phyloP scores from a whole-genome alignment of 1,284 basidiomycete genomes.

The Vanrija sp. region DNA sequence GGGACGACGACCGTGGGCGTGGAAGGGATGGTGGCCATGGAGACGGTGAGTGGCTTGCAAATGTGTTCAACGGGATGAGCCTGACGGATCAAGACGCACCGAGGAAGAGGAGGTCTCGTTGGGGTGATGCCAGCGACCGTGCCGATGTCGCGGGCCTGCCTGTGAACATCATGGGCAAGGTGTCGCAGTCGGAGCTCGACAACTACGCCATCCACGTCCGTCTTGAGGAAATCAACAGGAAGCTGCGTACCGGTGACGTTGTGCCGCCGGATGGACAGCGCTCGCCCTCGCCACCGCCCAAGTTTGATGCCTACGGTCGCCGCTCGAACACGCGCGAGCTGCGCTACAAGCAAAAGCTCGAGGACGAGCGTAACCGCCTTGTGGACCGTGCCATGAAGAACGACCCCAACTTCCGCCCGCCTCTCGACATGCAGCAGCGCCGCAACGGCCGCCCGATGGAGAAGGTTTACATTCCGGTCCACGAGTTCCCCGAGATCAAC shows the following conservation, averaged over 20 bases:
- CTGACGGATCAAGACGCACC: slow-evolving; percentile 63
- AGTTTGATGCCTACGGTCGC: slow-evolving; percentile 93
- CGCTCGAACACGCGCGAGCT: slow-evolving; percentile 98
- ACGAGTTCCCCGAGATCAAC: slow-evolving; percentile 99
- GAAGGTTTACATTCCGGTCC: slow-evolving; percentile 98
- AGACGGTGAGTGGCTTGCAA: slow-evolving; percentile 32
- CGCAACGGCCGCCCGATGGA: slow-evolving; percentile 86
- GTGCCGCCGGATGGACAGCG: slow-evolving; percentile 93
- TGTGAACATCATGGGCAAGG: slow-evolving; percentile 85
- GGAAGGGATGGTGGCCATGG: slow-evolving; percentile 25
- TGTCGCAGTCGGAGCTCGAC: slow-evolving; percentile 87
- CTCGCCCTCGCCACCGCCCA: slow-evolving; percentile 93
- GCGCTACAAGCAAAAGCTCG: slow-evolving; percentile 94
- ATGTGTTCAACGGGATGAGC: slow-evolving; percentile 32
- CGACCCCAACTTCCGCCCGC: slow-evolving; percentile 94
- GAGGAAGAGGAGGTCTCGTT: slow-evolving; percentile 88
- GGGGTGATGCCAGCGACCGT: slow-evolving; percentile 78
- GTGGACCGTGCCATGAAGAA: slow-evolving; percentile 96
- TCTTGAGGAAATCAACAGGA: slow-evolving; percentile 94
- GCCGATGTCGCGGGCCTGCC: slow-evolving; percentile 83
- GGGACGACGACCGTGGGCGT: slow-evolving; percentile 21
- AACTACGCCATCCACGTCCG: slow-evolving; percentile 92
- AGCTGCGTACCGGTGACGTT: slow-evolving; percentile 87
- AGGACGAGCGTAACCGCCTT: slow-evolving; percentile 89
- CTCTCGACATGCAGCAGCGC: slow-evolving; percentile 77